A percentile compares a stretch with the other conserved stretches of the same genome.
Evolutionary conservation across 2,329 filamentous ascomycete species (phyloP).

Genomic region (Botryotinia convoluta): DNA sequence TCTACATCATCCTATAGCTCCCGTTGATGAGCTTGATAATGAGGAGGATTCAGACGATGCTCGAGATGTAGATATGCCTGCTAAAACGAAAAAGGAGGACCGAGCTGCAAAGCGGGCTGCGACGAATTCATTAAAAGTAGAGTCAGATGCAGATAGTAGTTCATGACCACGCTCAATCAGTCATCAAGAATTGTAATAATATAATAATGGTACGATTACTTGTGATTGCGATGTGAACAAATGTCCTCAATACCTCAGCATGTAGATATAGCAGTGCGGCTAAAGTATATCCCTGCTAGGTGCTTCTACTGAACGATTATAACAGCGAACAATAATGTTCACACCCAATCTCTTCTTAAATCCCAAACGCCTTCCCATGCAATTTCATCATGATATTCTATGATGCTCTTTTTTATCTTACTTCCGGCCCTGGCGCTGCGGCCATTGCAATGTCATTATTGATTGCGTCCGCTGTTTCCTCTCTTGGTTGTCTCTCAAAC

Average conservation of each 20-base stretch:
- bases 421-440: conserved; percentile 42
- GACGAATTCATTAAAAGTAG: not conserved
- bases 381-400: not conserved
- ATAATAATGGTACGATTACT: not conserved
- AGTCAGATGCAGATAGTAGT: not conserved
- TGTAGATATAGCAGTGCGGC: not conserved
- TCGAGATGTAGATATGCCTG: not conserved
- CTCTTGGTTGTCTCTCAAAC: conserved; percentile 62
- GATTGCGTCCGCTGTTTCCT: conserved; percentile 53
- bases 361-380: conserved; percentile 22
- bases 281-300: not conserved
- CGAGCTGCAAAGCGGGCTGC: not conserved
- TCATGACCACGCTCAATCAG: not conserved
- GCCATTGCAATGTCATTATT: conserved; percentile 63
- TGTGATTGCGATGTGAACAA: not conserved
- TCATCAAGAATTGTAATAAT: not conserved
- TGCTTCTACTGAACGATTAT: not conserved
- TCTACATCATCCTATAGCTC: conserved; percentile 61
- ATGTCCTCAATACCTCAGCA: not conserved
- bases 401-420: conserved; percentile 34
- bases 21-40: conserved; percentile 39
- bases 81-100: not conserved
- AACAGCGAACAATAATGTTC: not conserved
- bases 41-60: conserved; percentile 24
- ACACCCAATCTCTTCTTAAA: conserved; percentile 1